These are phyloP conservation scores for Xerocomellus dryophilus DNA, from an alignment of 768 basidiomycete species.

Conservation along the genomic window DNA sequence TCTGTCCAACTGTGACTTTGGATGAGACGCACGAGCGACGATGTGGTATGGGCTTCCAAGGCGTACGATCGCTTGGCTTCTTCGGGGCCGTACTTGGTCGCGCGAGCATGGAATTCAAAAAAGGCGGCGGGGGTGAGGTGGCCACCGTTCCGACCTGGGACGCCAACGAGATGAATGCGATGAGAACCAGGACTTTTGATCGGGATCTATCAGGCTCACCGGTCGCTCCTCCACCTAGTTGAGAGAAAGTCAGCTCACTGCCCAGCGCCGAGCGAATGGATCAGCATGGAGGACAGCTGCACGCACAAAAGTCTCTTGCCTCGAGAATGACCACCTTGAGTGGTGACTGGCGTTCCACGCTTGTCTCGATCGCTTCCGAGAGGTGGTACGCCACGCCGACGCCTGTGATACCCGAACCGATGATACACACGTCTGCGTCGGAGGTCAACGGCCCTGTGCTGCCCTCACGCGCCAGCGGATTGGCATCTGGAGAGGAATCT, in stretches of 20 bases:
- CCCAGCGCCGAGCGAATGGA: neutral
- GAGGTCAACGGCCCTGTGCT: constrained; percentile 56
- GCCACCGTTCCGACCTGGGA: constrained; percentile 72
- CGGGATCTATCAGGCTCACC: constrained; percentile 38
- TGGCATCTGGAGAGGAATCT: constrained; percentile 49
- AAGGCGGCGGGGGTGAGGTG: constrained; percentile 60
- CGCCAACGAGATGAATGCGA: neutral
- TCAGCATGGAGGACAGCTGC: neutral
- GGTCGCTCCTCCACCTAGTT: constrained; percentile 69
- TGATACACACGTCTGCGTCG: constrained; percentile 70
- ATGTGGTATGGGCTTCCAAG: constrained; percentile 57
- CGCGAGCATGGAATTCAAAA: constrained; percentile 41
- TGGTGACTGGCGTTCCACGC: constrained; percentile 13
- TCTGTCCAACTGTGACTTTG: constrained; percentile 40
- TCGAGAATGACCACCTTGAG: constrained; percentile 68
- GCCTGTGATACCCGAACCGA: constrained; percentile 80
- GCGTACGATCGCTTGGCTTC: constrained; percentile 53
- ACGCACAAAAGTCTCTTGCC: constrained; percentile 82
- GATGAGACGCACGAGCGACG: constrained; percentile 49
- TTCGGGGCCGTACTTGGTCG: constrained; percentile 42
- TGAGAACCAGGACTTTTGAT: neutral
- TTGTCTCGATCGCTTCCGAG: constrained; percentile 30
- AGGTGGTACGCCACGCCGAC: constrained; percentile 74
- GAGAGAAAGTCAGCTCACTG: neutral
- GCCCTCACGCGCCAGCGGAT: constrained; percentile 65